Conservation (phyloP, 2,329 filamentous ascomycete genomes). For the Ilyonectria robusta region DNA sequence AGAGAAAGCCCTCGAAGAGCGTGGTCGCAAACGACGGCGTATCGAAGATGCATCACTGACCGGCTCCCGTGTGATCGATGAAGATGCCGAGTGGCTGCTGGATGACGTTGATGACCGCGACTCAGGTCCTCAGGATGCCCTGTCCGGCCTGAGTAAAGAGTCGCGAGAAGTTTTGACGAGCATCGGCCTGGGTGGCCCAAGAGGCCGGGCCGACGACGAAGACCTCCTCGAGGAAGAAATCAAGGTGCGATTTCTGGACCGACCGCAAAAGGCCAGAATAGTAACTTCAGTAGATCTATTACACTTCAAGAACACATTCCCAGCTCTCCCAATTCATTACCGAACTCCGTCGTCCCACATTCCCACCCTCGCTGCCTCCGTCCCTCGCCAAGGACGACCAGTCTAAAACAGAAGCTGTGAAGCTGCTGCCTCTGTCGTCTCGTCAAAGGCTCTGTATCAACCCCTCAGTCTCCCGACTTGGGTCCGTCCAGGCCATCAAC, state of each 20-base stretch:
- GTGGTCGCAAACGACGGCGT: slow-evolving; percentile 63
- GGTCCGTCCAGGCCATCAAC: slow-evolving; percentile 86
- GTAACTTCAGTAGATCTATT: slow-evolving; percentile 76
- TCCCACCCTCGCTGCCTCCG: slow-evolving; percentile 78
- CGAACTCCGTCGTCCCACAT: slow-evolving; percentile 83
- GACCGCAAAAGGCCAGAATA: slow-evolving; percentile 33
- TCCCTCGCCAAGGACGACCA: slow-evolving; percentile 51
- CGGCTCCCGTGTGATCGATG: slow-evolving; percentile 54
- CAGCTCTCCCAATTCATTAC: slow-evolving; percentile 90
- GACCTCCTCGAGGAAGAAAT: slow-evolving; percentile 73
- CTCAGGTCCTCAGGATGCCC: slow-evolving; percentile 52
- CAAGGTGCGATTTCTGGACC: slow-evolving; percentile 65
- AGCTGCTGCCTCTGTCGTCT: slow-evolving; percentile 87
- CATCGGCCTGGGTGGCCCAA: slow-evolving; percentile 63
- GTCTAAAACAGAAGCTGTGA: slow-evolving; percentile 65
- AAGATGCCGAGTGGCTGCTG: slow-evolving; percentile 81
- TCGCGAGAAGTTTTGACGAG: slow-evolving; percentile 82
- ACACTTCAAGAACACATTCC: slow-evolving; percentile 93
- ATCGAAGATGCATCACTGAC: slow-evolving; percentile 52
- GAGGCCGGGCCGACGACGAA: slow-evolving; percentile 55
- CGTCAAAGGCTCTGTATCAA: slow-evolving; percentile 94
- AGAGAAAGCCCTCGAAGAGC: slow-evolving; percentile 69
- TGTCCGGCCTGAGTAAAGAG: slow-evolving; percentile 78
- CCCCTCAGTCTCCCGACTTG: slow-evolving; percentile 79
- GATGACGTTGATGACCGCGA: slow-evolving; percentile 75